These are phyloP conservation scores for Ophiocordyceps robertsii DNA, from an alignment of 2,329 filamentous ascomycete species.

Conservation along the genomic window DNA sequence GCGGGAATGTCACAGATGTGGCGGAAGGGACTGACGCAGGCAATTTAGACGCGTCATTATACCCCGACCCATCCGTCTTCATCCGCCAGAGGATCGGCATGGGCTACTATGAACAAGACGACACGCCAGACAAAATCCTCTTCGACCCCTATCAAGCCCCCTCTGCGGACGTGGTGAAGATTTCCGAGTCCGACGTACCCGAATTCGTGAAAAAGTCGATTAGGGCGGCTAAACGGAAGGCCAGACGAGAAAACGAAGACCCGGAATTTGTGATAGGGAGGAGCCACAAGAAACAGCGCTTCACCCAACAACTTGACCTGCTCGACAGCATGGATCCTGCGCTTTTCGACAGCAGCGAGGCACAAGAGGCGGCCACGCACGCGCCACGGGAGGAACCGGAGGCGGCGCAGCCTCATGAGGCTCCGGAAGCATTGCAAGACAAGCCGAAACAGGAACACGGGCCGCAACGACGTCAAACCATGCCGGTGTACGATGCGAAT, in stretches of 20 bases:
- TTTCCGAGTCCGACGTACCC: slow-evolving; percentile 32
- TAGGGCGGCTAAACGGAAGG: slow-evolving; percentile 37
- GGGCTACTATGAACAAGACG: slow-evolving; percentile 48
- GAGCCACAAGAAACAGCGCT: slow-evolving; percentile 26
- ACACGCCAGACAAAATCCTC: slow-evolving; percentile 42
- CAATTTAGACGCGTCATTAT: slow-evolving; percentile 19
- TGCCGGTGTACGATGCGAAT: slow-evolving; percentile 25
- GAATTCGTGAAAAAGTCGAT: slow-evolving; percentile 43
- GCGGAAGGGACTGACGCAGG: slow-evolving; percentile 11
- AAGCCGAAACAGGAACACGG: slow-evolving; percentile 4
- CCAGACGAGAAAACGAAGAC: slow-evolving; percentile 37
- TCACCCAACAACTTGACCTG: slow-evolving; percentile 14
- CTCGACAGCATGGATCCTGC: slow-evolving; percentile 38
- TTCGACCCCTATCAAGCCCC: slow-evolving; percentile 46
- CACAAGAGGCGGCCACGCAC: slow-evolving; percentile 9
- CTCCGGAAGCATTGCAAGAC: slow-evolving; percentile 1
- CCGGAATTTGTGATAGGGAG: slow-evolving; percentile 37
- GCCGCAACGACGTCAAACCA: slow-evolving; percentile 9
- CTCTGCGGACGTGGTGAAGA: slow-evolving; percentile 26
- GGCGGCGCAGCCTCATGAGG: slow-evolving; percentile 7
- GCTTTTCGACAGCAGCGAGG: slow-evolving; percentile 21
- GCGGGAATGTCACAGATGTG: neutral
- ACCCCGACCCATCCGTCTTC: slow-evolving; percentile 35
- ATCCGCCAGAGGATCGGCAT: slow-evolving; percentile 40
- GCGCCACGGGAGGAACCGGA: slow-evolving; percentile 4